Evolutionary conservation across 768 basidiomycete genomes (phyloP).

Genomic region (Rhodocollybia butyracea): DNA sequence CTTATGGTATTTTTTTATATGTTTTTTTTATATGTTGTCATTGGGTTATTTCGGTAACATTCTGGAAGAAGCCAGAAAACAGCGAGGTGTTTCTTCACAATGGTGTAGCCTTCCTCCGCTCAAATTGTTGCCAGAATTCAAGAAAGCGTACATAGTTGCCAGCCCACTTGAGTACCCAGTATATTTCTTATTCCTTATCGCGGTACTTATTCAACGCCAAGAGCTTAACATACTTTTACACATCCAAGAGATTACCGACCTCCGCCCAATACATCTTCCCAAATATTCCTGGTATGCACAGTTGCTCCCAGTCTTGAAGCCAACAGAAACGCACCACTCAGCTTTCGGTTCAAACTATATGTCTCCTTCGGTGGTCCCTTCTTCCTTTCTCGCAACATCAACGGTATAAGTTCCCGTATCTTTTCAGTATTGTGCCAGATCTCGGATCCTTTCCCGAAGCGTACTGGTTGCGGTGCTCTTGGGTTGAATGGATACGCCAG

Average conservation of each 20-base stretch:
- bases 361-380: constrained; percentile 95
- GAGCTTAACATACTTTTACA: no score
- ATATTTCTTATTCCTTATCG: no score
- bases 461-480: constrained; percentile 64
- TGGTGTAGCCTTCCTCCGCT: no score
- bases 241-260: no score
- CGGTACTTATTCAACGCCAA: no score
- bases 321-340: constrained; percentile 79
- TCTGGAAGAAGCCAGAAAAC: no score
- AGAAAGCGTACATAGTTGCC: no score
- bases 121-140: no score
- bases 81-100: no score
- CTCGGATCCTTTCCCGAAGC: constrained; percentile 63
- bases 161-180: no score
- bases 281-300: constrained; percentile 70
- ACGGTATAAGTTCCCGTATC: constrained; percentile 80
- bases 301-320: constrained; percentile 71
- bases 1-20: neutral
- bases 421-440: constrained; percentile 74
- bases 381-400: constrained; percentile 85
- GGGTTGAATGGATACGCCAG: constrained; percentile 83
- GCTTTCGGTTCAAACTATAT: constrained; percentile 88
- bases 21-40: neutral
- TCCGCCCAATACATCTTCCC: constrained; percentile 67
- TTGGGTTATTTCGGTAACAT: no score